Evolutionary conservation across 306 rosid species (phyloP).

Genomic region (Crotalaria pallida): DNA sequence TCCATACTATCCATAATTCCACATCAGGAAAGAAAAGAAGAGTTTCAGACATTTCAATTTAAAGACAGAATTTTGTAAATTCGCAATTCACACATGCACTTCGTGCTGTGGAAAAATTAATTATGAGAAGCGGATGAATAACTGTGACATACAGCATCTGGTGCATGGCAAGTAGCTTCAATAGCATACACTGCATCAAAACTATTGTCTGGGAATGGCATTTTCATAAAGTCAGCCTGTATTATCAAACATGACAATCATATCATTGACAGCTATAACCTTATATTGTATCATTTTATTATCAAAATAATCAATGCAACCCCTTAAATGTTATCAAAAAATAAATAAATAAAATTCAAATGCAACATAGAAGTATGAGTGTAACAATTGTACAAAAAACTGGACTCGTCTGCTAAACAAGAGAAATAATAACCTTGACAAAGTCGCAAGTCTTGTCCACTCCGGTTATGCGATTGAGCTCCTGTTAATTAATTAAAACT

Average conservation of each 20-base stretch:
- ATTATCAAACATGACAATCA: conserved; percentile 19
- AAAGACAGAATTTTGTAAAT: background rate
- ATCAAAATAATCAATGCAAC: background rate
- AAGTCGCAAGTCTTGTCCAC: conserved; percentile 69
- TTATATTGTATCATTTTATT: background rate
- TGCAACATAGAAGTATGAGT: background rate
- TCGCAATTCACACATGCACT: background rate
- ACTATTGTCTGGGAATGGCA: conserved; percentile 72
- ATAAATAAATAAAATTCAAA: background rate
- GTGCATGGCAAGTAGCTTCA: conserved; percentile 99
- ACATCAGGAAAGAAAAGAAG: background rate
- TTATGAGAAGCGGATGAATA: background rate
- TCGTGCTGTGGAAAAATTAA: background rate
- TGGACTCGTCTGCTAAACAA: background rate
- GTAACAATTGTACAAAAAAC: background rate
- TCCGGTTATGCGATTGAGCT: conserved; percentile 55
- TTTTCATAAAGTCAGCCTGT: conserved; percentile 97
- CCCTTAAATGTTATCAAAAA: background rate
- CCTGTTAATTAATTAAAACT: conserved; percentile 39
- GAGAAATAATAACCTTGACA: conserved; percentile 60
- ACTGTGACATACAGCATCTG: conserved; percentile 67
- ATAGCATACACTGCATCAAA: conserved; percentile 98
- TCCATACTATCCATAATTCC: conserved; percentile 39
- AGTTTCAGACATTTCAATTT: conserved; percentile 6
- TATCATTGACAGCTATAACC: background rate